Percentiles rank a stretch among this genome's conserved stretches.
Evolutionary conservation across 192 early-diverging fungal species (phyloP).

Genomic region (Backusella westeae): DNA sequence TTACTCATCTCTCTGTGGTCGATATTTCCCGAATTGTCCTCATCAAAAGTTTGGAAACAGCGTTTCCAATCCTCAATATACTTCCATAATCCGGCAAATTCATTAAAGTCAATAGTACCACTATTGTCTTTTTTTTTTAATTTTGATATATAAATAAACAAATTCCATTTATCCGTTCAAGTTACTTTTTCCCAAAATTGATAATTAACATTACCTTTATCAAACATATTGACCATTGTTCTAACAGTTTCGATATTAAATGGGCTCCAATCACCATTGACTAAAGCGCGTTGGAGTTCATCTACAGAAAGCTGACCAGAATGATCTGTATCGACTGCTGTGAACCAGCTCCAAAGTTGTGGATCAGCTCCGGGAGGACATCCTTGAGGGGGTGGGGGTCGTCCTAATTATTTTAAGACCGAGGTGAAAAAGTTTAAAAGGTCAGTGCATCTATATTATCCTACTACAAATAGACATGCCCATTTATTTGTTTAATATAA

Average conservation of each 20-base stretch:
- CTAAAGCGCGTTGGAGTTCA: slow-evolving; percentile 70
- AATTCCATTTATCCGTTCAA: neutral
- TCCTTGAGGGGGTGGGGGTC: slow-evolving; percentile 11
- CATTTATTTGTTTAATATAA: neutral
- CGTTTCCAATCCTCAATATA: slow-evolving; percentile 86
- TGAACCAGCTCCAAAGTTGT: slow-evolving; percentile 52
- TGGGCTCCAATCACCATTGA: slow-evolving; percentile 78
- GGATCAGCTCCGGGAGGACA: slow-evolving; percentile 37
- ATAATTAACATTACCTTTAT: slow-evolving; percentile 43
- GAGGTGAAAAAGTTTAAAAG: neutral
- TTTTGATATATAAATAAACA: neutral
- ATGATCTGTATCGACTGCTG: slow-evolving; percentile 60
- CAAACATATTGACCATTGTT: slow-evolving; percentile 80
- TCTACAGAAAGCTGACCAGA: slow-evolving; percentile 68
- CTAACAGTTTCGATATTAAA: slow-evolving; percentile 84
- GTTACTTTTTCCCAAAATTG: neutral
- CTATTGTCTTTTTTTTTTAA: slow-evolving; percentile 51
- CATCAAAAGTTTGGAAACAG: slow-evolving; percentile 77
- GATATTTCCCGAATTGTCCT: slow-evolving; percentile 72
- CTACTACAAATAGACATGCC: neutral
- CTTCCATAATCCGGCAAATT: slow-evolving; percentile 77
- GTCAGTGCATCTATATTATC: neutral
- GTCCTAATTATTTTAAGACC: neutral
- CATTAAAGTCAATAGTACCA: slow-evolving; percentile 74
- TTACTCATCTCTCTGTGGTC: slow-evolving; percentile 67